Base-by-base conservation (phyloP, 139 green algal genomes). In the Monoraphidium neglectum region DNA sequence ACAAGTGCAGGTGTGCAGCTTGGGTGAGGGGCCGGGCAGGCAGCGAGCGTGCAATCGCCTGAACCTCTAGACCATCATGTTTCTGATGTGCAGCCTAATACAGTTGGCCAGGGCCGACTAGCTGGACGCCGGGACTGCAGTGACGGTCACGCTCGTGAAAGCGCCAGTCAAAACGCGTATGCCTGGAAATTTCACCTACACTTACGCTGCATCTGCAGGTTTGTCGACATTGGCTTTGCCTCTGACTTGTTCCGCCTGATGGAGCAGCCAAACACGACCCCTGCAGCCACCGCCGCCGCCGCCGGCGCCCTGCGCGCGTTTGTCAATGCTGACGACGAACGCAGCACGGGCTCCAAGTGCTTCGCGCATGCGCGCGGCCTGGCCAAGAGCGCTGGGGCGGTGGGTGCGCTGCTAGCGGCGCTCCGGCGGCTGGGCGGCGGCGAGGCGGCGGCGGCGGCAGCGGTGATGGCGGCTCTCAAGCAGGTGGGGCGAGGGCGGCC, bases 321-420 rank as follows among this genome's bases (percentile, higher is more conserved):
- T 23, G 87, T 86, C 32, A 85, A 73, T 30, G 77, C 89, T 21
- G 90, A 94, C 68, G 90, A 94, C 67, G 77, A 89, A 28, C 74
- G 75, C 1, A 77, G 80, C 32, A 77, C 80, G 15, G 70, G 71
- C 1, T 89, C 87, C 18, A 77, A 76, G 68, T 83, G 83, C 35
- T 90, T 90, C 76, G 70, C 79, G 72, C 77, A 88, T 56, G 83
- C 83, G 26, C 62, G 86, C 12, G 3, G 84, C 65, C 74, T 89
- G 36, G 72, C 76, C 13, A 76, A 78, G 33, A 66, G 69, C n/a
- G 46, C 85, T 68, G 72, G 74, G 28, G 79, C 76, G 35, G 26
- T 72, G 60, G 26, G 36, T 21, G 71, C 54, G 24, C 71, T 79
- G 78, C 56, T 76, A 71, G 35, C 49, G 5, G 76, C 73, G n/a